phyloP scores from a whole-genome alignment of 2,329 filamentous ascomycete genomes.

The Clonostachys rosea region DNA sequence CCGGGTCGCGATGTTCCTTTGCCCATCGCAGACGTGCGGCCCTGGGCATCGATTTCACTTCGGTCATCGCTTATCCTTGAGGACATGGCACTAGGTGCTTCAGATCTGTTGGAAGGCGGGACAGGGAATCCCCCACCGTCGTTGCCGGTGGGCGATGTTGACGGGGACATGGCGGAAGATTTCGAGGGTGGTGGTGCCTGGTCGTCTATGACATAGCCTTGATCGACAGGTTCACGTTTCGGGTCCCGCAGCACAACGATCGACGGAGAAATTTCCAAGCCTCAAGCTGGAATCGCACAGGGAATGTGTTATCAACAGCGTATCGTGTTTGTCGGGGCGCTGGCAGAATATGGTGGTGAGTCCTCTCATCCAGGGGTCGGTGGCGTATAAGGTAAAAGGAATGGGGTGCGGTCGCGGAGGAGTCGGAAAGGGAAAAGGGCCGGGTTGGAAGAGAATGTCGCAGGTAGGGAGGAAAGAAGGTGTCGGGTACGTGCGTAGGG shows the following conservation, averaged over 20 bases:
- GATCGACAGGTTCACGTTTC: neutral
- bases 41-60: neutral
- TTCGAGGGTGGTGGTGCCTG: neutral
- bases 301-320: too few relatives aligned
- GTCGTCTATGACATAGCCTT: neutral
- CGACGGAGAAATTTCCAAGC: too few relatives aligned
- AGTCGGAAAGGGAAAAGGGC: neutral
- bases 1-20: conserved; percentile 1
- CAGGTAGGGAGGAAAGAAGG: neutral
- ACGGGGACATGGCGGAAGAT: neutral
- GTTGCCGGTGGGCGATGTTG: neutral
- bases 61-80: conserved; percentile 3
- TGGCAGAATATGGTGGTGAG: neutral
- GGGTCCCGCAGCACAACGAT: neutral
- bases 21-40: conserved; percentile 11
- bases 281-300: too few relatives aligned
- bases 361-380: neutral
- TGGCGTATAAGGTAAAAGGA: neutral
- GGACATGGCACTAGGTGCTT: conserved; percentile 2
- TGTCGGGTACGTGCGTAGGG: neutral
- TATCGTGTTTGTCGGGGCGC: neutral
- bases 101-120: neutral
- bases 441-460: neutral
- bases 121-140: conserved; percentile 1
- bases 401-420: neutral